Percentiles rank a stretch among this genome's conserved stretches.
These are phyloP conservation scores for Mycena sanguinolenta DNA, from an alignment of 768 basidiomycete species.

Conservation along the genomic window DNA sequence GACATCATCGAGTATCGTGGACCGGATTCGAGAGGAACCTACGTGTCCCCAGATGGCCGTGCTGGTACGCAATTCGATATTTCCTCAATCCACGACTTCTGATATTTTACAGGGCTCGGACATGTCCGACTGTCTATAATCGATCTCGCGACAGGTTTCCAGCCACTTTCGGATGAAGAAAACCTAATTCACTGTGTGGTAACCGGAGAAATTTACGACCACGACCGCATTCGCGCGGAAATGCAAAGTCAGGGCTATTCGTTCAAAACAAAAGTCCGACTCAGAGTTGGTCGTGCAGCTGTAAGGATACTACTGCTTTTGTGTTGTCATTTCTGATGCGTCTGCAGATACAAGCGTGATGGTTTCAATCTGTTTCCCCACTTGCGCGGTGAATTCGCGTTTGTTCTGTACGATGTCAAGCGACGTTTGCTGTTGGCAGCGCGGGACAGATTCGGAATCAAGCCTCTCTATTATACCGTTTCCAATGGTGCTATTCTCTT, in stretches of 20 bases:
- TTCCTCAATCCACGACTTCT: not conserved
- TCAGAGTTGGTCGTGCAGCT: conserved; percentile 37
- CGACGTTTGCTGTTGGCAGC: conserved; percentile 31
- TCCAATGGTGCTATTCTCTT: conserved; percentile 32
- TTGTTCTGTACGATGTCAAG: no score
- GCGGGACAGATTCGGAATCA: conserved; percentile 39
- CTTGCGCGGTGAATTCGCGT: no score
- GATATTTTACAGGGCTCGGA: conserved; percentile 24
- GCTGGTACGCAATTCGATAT: conserved; percentile 29
- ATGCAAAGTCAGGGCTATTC: no score
- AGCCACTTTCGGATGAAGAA: no score
- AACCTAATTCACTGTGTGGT: no score
- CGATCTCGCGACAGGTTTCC: no score
- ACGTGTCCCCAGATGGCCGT: conserved; percentile 30
- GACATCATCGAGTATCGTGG: conserved; percentile 34
- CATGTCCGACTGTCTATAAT: no score
- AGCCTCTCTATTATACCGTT: conserved; percentile 39
- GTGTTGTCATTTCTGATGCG: conserved; percentile 37
- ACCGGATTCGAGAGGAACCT: conserved; percentile 34
- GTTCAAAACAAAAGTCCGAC: conserved; percentile 36
- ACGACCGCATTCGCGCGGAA: no score
- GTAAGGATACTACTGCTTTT: conserved; percentile 35
- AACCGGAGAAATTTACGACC: no score
- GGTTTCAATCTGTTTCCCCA: no score
- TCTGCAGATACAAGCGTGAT: no score